These are phyloP conservation scores for Cercospora sesami DNA, from an alignment of 2,329 filamentous ascomycete genomes.

Conservation along the genomic window DNA sequence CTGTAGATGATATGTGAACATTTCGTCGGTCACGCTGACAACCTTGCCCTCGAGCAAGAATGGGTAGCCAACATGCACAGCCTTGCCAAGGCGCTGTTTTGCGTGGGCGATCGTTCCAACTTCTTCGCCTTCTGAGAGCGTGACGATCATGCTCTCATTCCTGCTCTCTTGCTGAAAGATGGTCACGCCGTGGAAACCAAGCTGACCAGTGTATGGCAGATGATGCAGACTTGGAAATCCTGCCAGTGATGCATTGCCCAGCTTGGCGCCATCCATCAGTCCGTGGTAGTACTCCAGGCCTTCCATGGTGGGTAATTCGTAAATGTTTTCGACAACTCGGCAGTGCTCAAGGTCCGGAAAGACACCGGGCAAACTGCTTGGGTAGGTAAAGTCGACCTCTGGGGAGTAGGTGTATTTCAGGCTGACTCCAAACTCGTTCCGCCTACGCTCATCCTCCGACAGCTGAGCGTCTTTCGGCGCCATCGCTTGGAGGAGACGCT, in stretches of 20 bases:
- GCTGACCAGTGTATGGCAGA: constrained; percentile 74
- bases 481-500: constrained; percentile 81
- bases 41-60: constrained; percentile 95
- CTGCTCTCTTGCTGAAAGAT: constrained; percentile 95
- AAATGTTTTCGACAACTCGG: constrained; percentile 92
- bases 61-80: constrained; percentile 89
- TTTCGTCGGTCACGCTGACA: constrained; percentile 82
- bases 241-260: constrained; percentile 80
- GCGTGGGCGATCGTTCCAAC: constrained; percentile 71
- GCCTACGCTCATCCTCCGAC: constrained; percentile 72
- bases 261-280: constrained; percentile 77
- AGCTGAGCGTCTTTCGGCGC: constrained; percentile 75
- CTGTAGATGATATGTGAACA: constrained; percentile 81
- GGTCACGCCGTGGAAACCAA: constrained; percentile 86
- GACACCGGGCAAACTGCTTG: constrained; percentile 81
- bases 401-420: constrained; percentile 88
- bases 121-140: constrained; percentile 70
- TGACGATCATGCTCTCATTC: constrained; percentile 95
- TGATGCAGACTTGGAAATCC: constrained; percentile 91
- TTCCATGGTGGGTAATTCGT: constrained; percentile 88
- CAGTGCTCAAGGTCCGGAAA: constrained; percentile 88
- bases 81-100: constrained; percentile 76
- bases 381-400: constrained; percentile 76
- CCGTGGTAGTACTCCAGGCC: constrained; percentile 83
- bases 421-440: constrained; percentile 89